phyloP scores from a whole-genome alignment of 225 moss, liverwort and hornwort genomes.

The Straminergon stramineum region DNA sequence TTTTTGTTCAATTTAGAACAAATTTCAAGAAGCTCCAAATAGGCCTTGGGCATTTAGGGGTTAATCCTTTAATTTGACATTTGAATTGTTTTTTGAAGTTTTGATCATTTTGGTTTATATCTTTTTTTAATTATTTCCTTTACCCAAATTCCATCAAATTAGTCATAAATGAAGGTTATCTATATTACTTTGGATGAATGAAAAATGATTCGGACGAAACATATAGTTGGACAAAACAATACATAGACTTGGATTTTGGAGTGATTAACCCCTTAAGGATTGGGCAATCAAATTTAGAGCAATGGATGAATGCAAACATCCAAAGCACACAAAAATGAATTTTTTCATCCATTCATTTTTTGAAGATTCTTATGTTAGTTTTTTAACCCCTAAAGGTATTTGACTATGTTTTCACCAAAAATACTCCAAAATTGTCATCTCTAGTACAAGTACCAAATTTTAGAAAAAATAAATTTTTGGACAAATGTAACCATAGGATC shows the following conservation, averaged over 20 bases:
- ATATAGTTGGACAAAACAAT: not conserved
- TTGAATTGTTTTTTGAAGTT: not conserved
- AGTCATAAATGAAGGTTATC: not conserved
- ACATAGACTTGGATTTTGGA: not conserved
- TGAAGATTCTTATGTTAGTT: not conserved
- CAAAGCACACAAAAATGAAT: not conserved
- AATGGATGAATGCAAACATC: not conserved
- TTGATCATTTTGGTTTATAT: no score
- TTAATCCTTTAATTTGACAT: no score
- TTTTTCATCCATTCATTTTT: not conserved
- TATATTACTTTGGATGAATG: not conserved
- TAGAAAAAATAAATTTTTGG: no score
- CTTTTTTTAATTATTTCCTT: not conserved
- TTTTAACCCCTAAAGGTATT: no score
- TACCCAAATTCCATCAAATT: not conserved
- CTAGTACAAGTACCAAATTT: no score
- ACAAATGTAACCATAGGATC: no score
- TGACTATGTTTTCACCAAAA: no score
- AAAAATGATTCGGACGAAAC: not conserved
- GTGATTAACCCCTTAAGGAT: not conserved
- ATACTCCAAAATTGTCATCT: no score
- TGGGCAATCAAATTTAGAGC: not conserved
- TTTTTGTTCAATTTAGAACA: no score
- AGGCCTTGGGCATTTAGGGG: no score
- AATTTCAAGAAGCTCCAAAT: no score